These are phyloP conservation scores for Penicillium sp. DNA, from an alignment of 2,329 filamentous ascomycete genomes.

Conservation along the genomic window DNA sequence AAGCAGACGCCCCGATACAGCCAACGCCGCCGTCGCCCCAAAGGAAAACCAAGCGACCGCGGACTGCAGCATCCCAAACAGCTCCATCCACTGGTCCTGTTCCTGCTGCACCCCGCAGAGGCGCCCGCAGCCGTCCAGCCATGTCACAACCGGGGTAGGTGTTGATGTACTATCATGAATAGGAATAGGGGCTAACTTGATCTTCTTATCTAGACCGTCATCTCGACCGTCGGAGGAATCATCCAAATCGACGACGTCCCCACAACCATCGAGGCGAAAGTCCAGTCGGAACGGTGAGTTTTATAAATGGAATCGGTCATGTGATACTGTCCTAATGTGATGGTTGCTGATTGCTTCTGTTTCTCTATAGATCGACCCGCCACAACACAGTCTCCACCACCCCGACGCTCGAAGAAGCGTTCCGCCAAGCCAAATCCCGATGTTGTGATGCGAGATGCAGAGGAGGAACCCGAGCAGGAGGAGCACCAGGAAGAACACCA, in stretches of 20 bases:
- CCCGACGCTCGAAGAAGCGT: conserved; percentile 55
- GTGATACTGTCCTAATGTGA: not conserved
- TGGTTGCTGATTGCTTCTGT: conserved; percentile 10
- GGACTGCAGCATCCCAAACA: conserved; percentile 54
- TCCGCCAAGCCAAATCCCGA: conserved; percentile 60
- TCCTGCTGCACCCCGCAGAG: conserved; percentile 46
- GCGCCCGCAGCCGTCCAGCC: conserved; percentile 35
- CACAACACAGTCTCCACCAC: conserved; percentile 35
- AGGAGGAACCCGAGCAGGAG: conserved; percentile 51
- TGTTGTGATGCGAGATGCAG: conserved; percentile 68
- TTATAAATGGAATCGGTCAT: conserved; percentile 7
- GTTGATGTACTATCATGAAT: conserved; percentile 16
- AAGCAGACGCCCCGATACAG: conserved; percentile 38
- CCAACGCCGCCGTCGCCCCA: conserved; percentile 37
- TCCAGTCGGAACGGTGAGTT: conserved; percentile 70
- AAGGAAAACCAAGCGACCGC: conserved; percentile 70
- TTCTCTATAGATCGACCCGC: conserved; percentile 34
- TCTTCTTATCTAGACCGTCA: conserved; percentile 54
- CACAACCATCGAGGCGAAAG: conserved; percentile 69
- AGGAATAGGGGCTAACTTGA: conserved; percentile 1
- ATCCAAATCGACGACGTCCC: conserved; percentile 54
- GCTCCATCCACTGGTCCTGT: conserved; percentile 41
- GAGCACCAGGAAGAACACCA: conserved; percentile 54
- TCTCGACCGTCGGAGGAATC: conserved; percentile 65
- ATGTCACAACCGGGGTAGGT: conserved; percentile 47